These are phyloP conservation scores for Penicillium crystallinum DNA, from an alignment of 495 filamentous ascomycete species.

Conservation along the genomic window DNA sequence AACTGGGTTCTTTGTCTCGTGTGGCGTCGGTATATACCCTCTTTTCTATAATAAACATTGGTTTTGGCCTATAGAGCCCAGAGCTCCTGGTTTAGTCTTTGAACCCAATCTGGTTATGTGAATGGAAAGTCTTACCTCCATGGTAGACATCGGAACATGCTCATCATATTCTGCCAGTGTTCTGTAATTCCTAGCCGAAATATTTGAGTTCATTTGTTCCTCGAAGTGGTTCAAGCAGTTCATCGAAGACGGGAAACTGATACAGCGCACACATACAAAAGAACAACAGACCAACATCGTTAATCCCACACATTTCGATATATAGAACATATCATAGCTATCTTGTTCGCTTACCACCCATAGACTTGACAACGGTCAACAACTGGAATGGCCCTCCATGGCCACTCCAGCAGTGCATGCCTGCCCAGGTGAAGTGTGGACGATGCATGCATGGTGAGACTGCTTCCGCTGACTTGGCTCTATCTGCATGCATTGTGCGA, in stretches of 20 bases:
- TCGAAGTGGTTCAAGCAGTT: too few species aligned
- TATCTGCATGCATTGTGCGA: not conserved
- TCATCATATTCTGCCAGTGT: too few species aligned
- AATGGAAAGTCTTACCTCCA: not conserved
- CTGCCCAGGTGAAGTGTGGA: not conserved
- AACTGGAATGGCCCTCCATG: not conserved
- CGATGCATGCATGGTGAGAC: not conserved
- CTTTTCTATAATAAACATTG: slow-evolving; percentile 1
- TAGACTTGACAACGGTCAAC: not conserved
- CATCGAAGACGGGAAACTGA: too few species aligned
- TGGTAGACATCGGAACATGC: too few species aligned
- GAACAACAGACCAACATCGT: too few species aligned
- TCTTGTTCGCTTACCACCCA: not conserved
- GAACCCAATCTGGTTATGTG: not conserved
- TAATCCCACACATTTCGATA: not conserved
- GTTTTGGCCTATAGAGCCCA: not conserved
- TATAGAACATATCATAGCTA: not conserved
- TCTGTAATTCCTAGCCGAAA: too few species aligned
- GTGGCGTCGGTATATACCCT: slow-evolving; percentile 10
- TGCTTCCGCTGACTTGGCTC: not conserved
- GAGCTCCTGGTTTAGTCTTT: not conserved
- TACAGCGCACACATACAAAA: too few species aligned
- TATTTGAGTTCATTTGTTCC: too few species aligned
- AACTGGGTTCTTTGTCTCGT: slow-evolving; percentile 3
- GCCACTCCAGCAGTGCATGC: not conserved